These are phyloP conservation scores for Cladosporium oxysporum DNA, from an alignment of 2,329 filamentous ascomycete species.

Conservation along the genomic window DNA sequence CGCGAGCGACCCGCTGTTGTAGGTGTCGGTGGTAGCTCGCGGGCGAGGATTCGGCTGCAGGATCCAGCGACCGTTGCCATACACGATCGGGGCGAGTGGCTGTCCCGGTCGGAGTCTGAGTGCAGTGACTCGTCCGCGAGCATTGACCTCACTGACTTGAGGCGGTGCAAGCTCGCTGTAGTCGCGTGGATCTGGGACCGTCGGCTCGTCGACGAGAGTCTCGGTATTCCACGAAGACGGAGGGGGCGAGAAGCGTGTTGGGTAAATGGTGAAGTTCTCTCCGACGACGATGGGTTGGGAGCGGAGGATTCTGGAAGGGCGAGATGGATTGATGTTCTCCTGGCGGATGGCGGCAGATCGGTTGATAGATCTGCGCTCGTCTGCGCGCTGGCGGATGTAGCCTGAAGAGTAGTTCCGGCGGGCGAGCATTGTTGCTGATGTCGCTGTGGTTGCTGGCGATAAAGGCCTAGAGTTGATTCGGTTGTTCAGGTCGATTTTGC, in stretches of 20 bases:
- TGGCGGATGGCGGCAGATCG: neutral
- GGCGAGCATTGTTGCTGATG: slow-evolving; percentile 5
- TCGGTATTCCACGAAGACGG: neutral
- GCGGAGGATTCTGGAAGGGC: neutral
- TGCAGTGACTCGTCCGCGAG: neutral
- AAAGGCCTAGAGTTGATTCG: neutral
- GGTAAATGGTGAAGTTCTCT: neutral
- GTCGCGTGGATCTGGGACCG: neutral
- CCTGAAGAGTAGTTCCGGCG: neutral
- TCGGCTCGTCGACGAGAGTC: neutral
- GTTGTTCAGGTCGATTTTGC: neutral
- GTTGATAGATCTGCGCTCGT: neutral
- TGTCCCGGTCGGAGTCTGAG: neutral
- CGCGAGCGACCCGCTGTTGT: neutral
- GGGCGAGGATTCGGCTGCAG: neutral
- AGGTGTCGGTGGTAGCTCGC: too few relatives aligned
- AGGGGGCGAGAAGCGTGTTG: neutral
- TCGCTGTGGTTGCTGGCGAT: neutral
- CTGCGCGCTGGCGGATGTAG: neutral
- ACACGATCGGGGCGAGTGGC: neutral
- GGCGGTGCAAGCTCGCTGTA: neutral
- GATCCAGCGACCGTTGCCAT: neutral
- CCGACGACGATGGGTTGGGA: neutral
- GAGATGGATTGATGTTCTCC: neutral
- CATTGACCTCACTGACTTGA: neutral